Base-by-base conservation (phyloP, 1,139 yeast species). In the Meyerozyma athensensis region DNA sequence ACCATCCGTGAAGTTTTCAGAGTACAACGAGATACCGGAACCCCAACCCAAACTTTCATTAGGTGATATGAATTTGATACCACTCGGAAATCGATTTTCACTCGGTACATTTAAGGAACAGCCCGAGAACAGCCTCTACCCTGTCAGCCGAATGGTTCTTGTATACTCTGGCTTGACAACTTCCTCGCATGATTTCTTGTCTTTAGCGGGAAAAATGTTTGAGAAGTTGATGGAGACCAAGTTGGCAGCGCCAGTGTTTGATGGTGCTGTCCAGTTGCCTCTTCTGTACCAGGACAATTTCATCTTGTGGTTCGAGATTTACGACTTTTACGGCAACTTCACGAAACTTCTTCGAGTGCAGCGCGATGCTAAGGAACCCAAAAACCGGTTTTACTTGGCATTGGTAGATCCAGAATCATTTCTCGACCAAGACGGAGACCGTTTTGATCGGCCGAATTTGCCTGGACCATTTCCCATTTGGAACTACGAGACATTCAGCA, bases 301-400 rank as follows among this genome's bases (percentile, higher is more conserved):
- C 43, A 43, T 51, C 3, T 49, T 57, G 8, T 67, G 72, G 71
- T 62, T 53, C 40, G 74, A 68, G 39, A 33, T 68, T 10, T 68
- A 65, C 43, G 63, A 66, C 42, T 46, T 49, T 38, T 44, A 43
- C 31, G 74, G 74, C 0, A 45, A 56, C 26, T 58, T 67, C 21
- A 24, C 54, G 22, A 47, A 49, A 3, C 39, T 67, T 17, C 46
- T 57, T 7, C 53, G 57, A 26, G 43, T 67, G 2, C 41, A 43
- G 5, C 48, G 67, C 35, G 56, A 56, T 26, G 64, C 63, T 3
- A 32, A 37, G 0, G 37, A 36, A 1, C 39, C 39, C 3, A 38
- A 44, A 8, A 48, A 46, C 18, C 36, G 19, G 10, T 37, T 65
- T 6, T 39, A 37, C 3, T 36, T 65, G 2, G 58, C 52, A 36